Evolutionary conservation across 2,329 filamentous ascomycete genomes (phyloP).

Genomic region (Aspergillus ochraceus): DNA sequence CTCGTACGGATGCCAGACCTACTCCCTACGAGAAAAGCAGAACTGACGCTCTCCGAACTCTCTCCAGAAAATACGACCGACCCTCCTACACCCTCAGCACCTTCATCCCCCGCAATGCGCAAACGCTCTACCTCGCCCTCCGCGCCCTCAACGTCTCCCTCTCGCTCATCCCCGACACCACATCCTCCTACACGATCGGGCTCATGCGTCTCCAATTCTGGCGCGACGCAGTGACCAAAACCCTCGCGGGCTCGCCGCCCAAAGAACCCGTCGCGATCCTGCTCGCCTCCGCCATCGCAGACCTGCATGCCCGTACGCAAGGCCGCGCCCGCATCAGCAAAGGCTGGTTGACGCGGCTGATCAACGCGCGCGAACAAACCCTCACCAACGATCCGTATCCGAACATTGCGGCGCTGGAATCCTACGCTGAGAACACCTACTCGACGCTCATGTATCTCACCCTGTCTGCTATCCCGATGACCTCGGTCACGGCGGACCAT

Average conservation of each 20-base stretch:
- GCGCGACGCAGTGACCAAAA: constrained; percentile 78
- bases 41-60: background rate
- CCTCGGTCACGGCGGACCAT: constrained; percentile 84
- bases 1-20: constrained; percentile 38
- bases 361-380: constrained; percentile 78
- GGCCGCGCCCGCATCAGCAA: constrained; percentile 58
- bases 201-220: constrained; percentile 93
- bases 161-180: constrained; percentile 83
- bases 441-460: constrained; percentile 88
- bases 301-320: constrained; percentile 50
- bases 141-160: constrained; percentile 92
- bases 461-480: constrained; percentile 74
- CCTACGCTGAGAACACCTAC: constrained; percentile 92
- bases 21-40: background rate
- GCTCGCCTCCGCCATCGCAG: constrained; percentile 69
- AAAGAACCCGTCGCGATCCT: constrained; percentile 90
- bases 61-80: constrained; percentile 75
- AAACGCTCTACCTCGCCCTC: constrained; percentile 84
- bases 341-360: constrained; percentile 74
- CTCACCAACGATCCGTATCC: constrained; percentile 82
- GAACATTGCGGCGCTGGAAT: constrained; percentile 71
- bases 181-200: constrained; percentile 83
- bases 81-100: constrained; percentile 83
- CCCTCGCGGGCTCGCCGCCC: constrained; percentile 74
- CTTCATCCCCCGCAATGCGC: constrained; percentile 73